phyloP scores from a whole-genome alignment of 164 flowering plant genomes.

The Akebia trifoliata region DNA sequence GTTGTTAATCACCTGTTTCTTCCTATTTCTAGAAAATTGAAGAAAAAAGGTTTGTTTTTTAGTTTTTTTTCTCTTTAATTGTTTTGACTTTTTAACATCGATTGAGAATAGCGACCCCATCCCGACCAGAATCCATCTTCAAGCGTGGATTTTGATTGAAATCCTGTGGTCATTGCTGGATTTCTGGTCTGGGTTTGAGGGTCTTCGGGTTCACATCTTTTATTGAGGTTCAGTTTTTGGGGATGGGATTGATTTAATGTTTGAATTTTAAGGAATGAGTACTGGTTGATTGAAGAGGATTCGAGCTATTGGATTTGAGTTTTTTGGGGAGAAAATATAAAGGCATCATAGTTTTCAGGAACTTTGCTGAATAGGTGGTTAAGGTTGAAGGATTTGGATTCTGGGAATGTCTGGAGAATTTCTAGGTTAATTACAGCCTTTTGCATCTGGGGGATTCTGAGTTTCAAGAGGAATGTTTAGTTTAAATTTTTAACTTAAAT shows the following conservation, averaged over 20 bases:
- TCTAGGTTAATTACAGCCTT: not conserved
- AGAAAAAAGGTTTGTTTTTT: not conserved
- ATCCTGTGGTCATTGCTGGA: not conserved
- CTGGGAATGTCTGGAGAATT: not conserved
- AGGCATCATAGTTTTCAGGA: too few relatives aligned
- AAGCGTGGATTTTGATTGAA: conserved; percentile 7
- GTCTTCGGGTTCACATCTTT: conserved; percentile 1
- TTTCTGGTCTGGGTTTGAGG: conserved; percentile 7
- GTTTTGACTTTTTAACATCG: not conserved
- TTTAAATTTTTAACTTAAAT: not conserved
- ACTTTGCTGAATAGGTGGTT: not conserved
- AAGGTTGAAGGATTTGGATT: not conserved
- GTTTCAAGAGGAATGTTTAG: not conserved
- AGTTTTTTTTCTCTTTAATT: not conserved
- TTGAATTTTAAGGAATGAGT: not conserved
- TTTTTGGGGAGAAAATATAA: not conserved
- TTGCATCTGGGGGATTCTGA: not conserved
- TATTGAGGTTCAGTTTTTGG: not conserved
- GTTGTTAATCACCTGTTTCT: not conserved
- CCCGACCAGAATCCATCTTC: not conserved
- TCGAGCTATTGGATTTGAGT: not conserved
- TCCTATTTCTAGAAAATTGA: not conserved
- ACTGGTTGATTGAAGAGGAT: not conserved
- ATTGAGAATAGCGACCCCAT: conserved; percentile 6
- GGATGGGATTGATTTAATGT: not conserved